phyloP scores from a whole-genome alignment of 2,329 filamentous ascomycete genomes.

The Trichoderma sp. region DNA sequence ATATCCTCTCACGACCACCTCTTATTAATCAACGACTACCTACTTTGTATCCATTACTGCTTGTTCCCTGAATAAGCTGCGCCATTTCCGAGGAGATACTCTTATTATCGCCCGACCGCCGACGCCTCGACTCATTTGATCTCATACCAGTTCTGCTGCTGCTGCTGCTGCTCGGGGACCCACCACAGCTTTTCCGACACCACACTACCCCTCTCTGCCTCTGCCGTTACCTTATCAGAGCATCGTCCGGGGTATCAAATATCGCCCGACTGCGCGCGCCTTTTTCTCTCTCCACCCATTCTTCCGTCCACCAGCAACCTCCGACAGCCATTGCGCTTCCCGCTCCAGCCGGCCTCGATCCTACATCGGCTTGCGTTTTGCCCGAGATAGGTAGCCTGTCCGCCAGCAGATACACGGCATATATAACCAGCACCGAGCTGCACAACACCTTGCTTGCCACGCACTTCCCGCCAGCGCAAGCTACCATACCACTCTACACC shows the following conservation, averaged over 20 bases:
- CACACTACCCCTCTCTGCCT: constrained; percentile 11
- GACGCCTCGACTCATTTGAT: constrained; percentile 6
- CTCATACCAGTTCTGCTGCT: too few species aligned
- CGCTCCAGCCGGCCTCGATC: constrained; percentile 16
- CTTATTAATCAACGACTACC: neutral
- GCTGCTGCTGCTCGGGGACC: neutral
- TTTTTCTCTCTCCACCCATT: neutral
- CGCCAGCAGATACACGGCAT: neutral
- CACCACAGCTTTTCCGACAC: constrained; percentile 22
- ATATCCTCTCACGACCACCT: constrained; percentile 3
- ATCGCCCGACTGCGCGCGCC: constrained; percentile 13
- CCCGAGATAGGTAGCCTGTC: neutral
- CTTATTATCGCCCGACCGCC: neutral
- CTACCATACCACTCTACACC: neutral
- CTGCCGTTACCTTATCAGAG: neutral
- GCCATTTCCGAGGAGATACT: neutral
- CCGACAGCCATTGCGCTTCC: constrained; percentile 14
- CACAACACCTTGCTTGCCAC: neutral
- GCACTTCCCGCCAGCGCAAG: constrained; percentile 10
- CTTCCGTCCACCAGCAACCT: neutral
- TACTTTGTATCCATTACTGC: neutral
- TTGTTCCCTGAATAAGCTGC: too few species aligned
- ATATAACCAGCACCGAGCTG: constrained; percentile 3
- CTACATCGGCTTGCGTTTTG: neutral
- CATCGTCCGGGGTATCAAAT: constrained; percentile 8